These are phyloP conservation scores for Phytopythium chamaehyphon DNA, from an alignment of 352 stramenopile species.

Conservation along the genomic window DNA sequence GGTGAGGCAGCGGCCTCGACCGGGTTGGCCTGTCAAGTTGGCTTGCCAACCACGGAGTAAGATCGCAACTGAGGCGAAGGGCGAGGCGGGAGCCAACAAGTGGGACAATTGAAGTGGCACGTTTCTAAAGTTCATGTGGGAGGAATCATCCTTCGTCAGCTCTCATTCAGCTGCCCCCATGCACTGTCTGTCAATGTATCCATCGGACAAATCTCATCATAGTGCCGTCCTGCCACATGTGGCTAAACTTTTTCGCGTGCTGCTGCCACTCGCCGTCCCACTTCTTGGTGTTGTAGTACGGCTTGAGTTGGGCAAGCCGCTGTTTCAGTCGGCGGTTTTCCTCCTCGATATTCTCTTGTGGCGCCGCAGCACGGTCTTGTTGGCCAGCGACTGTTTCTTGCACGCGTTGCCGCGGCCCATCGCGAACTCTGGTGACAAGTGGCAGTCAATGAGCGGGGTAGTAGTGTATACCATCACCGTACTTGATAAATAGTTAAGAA, in stretches of 20 bases:
- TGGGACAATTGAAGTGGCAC: no score
- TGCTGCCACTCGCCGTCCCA: conserved; percentile 75
- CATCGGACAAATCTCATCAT: conserved; percentile 50
- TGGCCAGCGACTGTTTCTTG: conserved; percentile 63
- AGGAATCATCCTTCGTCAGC: conserved; percentile 57
- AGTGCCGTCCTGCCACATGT: conserved; percentile 62
- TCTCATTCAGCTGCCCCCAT: conserved; percentile 23
- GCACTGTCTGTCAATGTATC: conserved; percentile 5
- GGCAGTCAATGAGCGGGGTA: conserved; percentile 74
- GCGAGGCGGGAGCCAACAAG: no score
- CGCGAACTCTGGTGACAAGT: conserved; percentile 59
- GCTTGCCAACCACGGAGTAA: no score
- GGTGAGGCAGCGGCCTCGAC: no score
- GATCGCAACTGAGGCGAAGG: no score
- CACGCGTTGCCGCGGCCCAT: conserved; percentile 58
- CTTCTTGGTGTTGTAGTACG: conserved; percentile 65
- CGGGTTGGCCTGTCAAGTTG: no score
- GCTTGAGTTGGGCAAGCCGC: conserved; percentile 49
- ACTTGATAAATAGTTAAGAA: no score
- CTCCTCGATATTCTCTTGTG: conserved; percentile 50
- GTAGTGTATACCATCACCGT: no score
- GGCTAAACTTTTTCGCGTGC: conserved; percentile 44
- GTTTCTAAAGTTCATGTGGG: no score
- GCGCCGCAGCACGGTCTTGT: conserved; percentile 44
- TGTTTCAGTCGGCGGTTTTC: conserved; percentile 65